A percentile compares a stretch with the other conserved stretches of the same genome.
phyloP scores from a whole-genome alignment of 805 yeast species.

The Priceomyces fermenticarens region DNA sequence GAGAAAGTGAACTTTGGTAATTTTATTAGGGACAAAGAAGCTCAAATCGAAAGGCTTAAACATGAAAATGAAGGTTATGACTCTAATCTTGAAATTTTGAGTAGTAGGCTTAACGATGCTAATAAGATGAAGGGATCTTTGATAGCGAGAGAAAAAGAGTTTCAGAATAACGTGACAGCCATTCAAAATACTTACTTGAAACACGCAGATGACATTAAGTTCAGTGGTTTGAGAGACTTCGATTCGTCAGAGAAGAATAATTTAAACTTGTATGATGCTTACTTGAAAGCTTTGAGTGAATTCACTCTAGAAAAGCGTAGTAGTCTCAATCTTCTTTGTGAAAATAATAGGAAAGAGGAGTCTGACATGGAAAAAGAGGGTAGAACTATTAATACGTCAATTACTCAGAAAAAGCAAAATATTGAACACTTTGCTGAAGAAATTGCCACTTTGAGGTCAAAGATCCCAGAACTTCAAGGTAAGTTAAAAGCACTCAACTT shows the following conservation, averaged over 20 bases:
- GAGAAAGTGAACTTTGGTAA: slow-evolving; percentile 28
- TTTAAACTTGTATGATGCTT: slow-evolving; percentile 1
- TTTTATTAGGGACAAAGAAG: slow-evolving; percentile 15
- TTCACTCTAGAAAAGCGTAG: slow-evolving; percentile 3
- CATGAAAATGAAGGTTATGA: slow-evolving; percentile 4
- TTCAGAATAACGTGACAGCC: slow-evolving; percentile 24
- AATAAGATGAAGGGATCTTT: slow-evolving; percentile 57
- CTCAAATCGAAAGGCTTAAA: slow-evolving; percentile 10
- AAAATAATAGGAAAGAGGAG: slow-evolving; percentile 5
- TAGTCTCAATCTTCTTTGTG: neutral
- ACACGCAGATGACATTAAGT: neutral
- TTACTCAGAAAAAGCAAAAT: slow-evolving; percentile 43
- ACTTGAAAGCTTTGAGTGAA: slow-evolving; percentile 4
- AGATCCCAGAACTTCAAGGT: slow-evolving; percentile 34
- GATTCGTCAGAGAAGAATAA: neutral
- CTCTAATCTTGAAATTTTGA: slow-evolving; percentile 15
- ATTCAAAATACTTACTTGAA: neutral
- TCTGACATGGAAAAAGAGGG: neutral
- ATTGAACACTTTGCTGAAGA: slow-evolving; percentile 41
- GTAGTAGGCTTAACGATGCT: slow-evolving; percentile 17
- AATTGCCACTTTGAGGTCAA: slow-evolving; percentile 27
- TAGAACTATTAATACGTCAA: slow-evolving; percentile 11
- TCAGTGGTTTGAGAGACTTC: neutral
- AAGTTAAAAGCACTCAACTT: slow-evolving; percentile 36
- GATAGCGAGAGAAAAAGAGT: slow-evolving; percentile 39